These are phyloP conservation scores for Lentinula sp. DNA, from an alignment of 768 basidiomycete genomes.

Conservation along the genomic window DNA sequence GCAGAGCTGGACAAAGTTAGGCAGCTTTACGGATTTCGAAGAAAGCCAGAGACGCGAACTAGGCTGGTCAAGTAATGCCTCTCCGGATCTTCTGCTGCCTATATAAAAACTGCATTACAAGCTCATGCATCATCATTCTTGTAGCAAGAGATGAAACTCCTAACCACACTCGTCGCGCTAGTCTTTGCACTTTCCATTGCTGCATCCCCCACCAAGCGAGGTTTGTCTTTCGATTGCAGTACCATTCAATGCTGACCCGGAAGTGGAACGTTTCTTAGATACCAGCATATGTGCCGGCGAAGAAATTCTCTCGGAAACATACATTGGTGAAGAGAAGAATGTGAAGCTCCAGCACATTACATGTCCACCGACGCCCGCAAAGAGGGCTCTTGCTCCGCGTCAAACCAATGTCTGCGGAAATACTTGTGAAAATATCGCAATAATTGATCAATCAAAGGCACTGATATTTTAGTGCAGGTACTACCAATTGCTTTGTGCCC, in stretches of 20 bases:
- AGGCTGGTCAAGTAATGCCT: neutral
- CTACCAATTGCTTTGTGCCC: slow-evolving; percentile 39
- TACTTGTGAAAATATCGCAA: neutral
- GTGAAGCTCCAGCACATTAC: slow-evolving; percentile 31
- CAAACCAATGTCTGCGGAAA: slow-evolving; percentile 3
- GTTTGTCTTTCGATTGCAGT: neutral
- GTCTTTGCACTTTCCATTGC: neutral
- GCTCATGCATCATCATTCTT: neutral
- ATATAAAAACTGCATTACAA: neutral
- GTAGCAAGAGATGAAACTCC: neutral
- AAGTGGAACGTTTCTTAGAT: neutral
- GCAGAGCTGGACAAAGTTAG: neutral
- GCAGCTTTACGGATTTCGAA: neutral
- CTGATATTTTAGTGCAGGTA: slow-evolving; percentile 15
- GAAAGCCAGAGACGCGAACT: neutral
- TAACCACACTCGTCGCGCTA: neutral
- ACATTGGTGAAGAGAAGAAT: slow-evolving; percentile 35
- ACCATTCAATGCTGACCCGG: neutral
- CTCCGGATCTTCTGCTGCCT: neutral
- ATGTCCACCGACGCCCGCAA: slow-evolving; percentile 20
- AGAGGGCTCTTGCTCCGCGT: slow-evolving; percentile 3
- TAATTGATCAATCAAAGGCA: too few species aligned
- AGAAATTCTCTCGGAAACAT: slow-evolving; percentile 17
- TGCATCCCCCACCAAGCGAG: neutral
- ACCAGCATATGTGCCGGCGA: neutral